phyloP scores from a whole-genome alignment of 1,284 basidiomycete species.

The Somion occarium region DNA sequence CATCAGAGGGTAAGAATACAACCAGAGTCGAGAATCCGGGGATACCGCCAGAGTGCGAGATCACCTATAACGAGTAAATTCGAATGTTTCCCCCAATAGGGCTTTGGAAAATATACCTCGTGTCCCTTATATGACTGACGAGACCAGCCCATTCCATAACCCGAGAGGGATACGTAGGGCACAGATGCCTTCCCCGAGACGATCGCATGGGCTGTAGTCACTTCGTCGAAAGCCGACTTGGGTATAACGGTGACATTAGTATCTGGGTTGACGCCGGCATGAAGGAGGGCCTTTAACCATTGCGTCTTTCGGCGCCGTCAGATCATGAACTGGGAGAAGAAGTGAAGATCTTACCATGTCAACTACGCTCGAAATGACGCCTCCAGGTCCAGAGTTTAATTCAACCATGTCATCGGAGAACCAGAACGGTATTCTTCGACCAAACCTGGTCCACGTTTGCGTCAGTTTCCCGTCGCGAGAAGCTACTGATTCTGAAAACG shows the following conservation, averaged over 20 bases:
- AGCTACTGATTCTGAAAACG: conserved; percentile 32
- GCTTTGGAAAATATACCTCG: conserved; percentile 15
- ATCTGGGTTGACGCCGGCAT: conserved; percentile 21
- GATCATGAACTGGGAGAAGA: conserved; percentile 1
- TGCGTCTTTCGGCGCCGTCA: too few relatives aligned
- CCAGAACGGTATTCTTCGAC: conserved; percentile 26
- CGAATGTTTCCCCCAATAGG: neutral
- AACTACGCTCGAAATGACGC: conserved; percentile 27
- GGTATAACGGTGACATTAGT: conserved; percentile 24
- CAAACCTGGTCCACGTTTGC: conserved; percentile 25
- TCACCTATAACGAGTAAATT: conserved; percentile 11
- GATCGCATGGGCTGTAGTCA: conserved; percentile 23
- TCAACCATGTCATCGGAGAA: conserved; percentile 18
- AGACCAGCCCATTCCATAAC: conserved; percentile 28
- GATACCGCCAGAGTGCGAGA: conserved; percentile 19
- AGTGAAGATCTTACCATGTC: conserved; percentile 21
- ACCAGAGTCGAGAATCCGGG: conserved; percentile 39
- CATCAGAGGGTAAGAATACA: conserved; percentile 24
- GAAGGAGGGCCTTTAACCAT: conserved; percentile 27
- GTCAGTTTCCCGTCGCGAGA: conserved; percentile 27
- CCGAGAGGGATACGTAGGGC: conserved; percentile 19
- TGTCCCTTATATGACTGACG: conserved; percentile 19
- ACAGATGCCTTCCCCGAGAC: neutral
- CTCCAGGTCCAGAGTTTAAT: conserved; percentile 27
- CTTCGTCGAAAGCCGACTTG: conserved; percentile 17